Percentiles rank a stretch among this genome's conserved stretches.
These are phyloP conservation scores for Pleurozium schreberi DNA, from an alignment of 225 moss, liverwort and hornwort genomes.

Conservation along the genomic window DNA sequence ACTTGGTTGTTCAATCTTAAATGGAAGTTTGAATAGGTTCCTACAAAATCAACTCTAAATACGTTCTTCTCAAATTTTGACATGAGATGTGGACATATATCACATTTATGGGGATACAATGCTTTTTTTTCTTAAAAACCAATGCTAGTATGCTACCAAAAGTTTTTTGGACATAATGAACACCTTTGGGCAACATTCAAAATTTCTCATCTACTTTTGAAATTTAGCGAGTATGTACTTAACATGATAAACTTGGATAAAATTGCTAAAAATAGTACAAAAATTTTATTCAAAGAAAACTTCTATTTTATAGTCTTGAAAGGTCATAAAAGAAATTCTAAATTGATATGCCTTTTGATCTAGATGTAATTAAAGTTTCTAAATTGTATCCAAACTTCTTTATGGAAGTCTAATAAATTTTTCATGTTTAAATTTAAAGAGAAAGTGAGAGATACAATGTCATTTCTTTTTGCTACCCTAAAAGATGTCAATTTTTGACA, in stretches of 20 bases:
- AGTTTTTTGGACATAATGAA: accelerated
- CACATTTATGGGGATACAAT: accelerated
- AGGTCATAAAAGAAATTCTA: background rate
- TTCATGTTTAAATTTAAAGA: background rate
- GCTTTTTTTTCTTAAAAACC: too few species aligned
- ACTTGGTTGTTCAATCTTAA: background rate
- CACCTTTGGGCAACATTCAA: background rate
- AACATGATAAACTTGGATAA: background rate
- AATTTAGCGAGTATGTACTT: background rate
- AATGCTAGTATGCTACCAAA: too few species aligned
- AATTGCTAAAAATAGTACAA: background rate
- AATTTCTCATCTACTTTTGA: too few species aligned
- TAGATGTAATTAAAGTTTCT: too few species aligned
- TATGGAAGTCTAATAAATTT: background rate
- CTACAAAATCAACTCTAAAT: background rate
- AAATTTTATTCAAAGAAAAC: background rate
- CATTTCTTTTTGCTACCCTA: background rate
- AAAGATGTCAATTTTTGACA: too few species aligned
- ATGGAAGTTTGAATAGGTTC: accelerated
- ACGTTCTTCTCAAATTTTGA: background rate
- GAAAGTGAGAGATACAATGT: accelerated
- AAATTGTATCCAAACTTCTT: background rate
- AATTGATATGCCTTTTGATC: background rate
- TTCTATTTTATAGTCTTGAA: accelerated
- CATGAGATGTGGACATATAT: accelerated